phyloP scores from a whole-genome alignment of 2,329 filamentous ascomycete species.

The Ceratocystis destructans region DNA sequence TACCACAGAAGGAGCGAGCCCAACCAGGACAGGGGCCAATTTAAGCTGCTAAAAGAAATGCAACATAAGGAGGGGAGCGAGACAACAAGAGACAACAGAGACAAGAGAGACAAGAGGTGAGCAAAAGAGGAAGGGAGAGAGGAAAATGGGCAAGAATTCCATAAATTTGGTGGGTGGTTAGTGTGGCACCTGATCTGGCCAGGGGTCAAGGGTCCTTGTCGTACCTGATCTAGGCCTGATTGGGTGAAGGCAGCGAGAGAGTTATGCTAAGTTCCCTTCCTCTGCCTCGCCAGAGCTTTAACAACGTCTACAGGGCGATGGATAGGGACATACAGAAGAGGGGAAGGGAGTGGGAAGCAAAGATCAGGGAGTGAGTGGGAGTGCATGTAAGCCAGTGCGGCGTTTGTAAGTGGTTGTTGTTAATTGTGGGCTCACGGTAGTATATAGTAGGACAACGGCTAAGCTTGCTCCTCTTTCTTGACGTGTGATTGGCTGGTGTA shows the following conservation, averaged over 20 bases:
- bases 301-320: background rate
- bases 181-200: background rate
- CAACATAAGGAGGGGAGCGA: background rate
- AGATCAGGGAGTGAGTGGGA: background rate
- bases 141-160: background rate
- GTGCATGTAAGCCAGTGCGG: background rate
- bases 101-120: background rate
- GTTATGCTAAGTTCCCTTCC: background rate
- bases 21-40: background rate
- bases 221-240: background rate
- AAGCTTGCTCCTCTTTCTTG: background rate
- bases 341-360: background rate
- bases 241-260: background rate
- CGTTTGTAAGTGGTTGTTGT: background rate
- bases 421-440: background rate
- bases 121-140: background rate
- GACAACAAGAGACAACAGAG: background rate
- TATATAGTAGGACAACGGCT: background rate
- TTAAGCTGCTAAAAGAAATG: background rate
- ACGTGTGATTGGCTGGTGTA: background rate
- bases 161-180: no score
- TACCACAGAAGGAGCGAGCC: background rate
- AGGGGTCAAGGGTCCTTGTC: background rate
- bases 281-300: background rate
- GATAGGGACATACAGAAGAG: background rate